Conservation (phyloP, 495 filamentous ascomycete genomes). For the Penicillium argentinense region DNA sequence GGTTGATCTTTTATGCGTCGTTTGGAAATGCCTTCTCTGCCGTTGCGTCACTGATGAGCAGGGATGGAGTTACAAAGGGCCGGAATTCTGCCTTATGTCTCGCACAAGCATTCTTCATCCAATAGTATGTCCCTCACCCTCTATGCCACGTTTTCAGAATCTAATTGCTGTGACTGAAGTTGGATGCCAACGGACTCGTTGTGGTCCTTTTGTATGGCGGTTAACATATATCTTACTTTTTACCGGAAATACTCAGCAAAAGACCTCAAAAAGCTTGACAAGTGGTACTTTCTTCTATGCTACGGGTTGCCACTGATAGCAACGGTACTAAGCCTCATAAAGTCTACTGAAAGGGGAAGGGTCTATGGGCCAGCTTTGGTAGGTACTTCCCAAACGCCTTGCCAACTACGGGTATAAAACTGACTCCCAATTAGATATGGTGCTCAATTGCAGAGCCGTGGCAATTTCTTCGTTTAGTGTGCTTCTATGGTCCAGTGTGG, state of each 20-base stretch:
- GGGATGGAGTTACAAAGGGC: constrained; percentile 37
- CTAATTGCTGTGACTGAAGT: constrained; percentile 59
- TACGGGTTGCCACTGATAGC: constrained; percentile 68
- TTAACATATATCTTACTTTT: constrained; percentile 78
- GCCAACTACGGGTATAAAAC: too few relatives aligned
- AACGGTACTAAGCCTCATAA: constrained; percentile 45
- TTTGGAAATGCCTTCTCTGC: constrained; percentile 73
- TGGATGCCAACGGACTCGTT: constrained; percentile 70
- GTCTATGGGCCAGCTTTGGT: too few relatives aligned
- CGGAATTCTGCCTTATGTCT: constrained; percentile 56
- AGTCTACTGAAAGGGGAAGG: too few relatives aligned
- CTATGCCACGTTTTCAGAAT: too few relatives aligned
- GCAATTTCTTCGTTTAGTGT: too few relatives aligned
- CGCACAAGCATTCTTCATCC: constrained; percentile 64
- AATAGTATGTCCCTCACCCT: too few relatives aligned
- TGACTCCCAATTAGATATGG: too few relatives aligned
- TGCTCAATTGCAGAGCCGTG: too few relatives aligned
- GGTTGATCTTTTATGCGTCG: constrained; percentile 71
- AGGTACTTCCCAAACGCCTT: constrained; percentile 59
- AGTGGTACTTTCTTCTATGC: constrained; percentile 61
- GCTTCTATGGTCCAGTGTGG: too few relatives aligned
- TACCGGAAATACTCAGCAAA: constrained; percentile 63
- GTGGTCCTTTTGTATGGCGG: constrained; percentile 75
- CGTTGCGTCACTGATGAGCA: constrained; percentile 65
- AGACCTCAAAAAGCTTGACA: constrained; percentile 62